phyloP scores from a whole-genome alignment of 495 filamentous ascomycete species.

The Evansstolkia leycettana region DNA sequence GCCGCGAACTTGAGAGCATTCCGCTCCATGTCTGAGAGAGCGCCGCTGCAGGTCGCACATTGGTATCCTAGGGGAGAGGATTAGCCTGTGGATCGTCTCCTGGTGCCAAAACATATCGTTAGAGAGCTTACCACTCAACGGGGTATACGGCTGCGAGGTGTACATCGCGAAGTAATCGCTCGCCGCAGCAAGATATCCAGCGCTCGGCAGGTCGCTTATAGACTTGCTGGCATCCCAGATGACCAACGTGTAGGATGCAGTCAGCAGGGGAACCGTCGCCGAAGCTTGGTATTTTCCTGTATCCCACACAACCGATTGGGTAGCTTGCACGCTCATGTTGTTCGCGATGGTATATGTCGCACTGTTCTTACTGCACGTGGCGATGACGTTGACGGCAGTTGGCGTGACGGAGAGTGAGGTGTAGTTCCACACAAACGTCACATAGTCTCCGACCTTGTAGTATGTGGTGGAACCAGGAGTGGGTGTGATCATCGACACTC shows the following conservation, averaged over 20 bases:
- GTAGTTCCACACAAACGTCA: slow-evolving; percentile 94
- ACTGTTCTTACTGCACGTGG: slow-evolving; percentile 58
- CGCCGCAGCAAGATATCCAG: slow-evolving; percentile 62
- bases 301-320: slow-evolving; percentile 63
- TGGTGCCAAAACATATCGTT: not conserved
- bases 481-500: slow-evolving; percentile 74
- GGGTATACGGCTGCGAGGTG: slow-evolving; percentile 48
- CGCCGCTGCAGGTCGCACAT: slow-evolving; percentile 64
- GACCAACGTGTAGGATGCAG: slow-evolving; percentile 71
- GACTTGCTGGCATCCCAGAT: slow-evolving; percentile 62
- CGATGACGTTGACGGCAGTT: slow-evolving; percentile 66
- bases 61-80: slow-evolving; percentile 39
- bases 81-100: not conserved
- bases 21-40: slow-evolving; percentile 48
- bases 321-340: slow-evolving; percentile 48
- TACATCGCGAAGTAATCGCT: slow-evolving; percentile 73
- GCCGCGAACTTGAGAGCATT: slow-evolving; percentile 60
- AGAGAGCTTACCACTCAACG: slow-evolving; percentile 42
- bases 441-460: slow-evolving; percentile 77
- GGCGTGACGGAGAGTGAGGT: slow-evolving; percentile 73
- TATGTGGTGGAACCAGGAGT: slow-evolving; percentile 48
- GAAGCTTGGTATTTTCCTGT: slow-evolving; percentile 55
- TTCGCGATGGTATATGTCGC: slow-evolving; percentile 53
- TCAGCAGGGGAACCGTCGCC: slow-evolving; percentile 48
- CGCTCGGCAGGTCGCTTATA: slow-evolving; percentile 45